Percentiles rank a stretch among this genome's conserved stretches.
phyloP scores from a whole-genome alignment of 2,329 filamentous ascomycete genomes.

The Fonsecaea multimorphosa region DNA sequence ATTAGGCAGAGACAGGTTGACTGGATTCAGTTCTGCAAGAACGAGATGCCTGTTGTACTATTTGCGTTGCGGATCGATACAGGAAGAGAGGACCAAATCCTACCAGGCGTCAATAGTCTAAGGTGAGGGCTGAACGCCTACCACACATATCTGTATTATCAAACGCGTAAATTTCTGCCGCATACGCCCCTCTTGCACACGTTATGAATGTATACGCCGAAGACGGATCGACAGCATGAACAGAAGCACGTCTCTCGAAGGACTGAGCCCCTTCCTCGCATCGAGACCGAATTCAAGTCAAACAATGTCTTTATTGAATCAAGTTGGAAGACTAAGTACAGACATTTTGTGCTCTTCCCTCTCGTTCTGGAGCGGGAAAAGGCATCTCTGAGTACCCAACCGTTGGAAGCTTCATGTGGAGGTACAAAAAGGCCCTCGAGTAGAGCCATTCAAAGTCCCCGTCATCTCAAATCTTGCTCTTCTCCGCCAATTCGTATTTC shows the following conservation, averaged over 20 bases:
- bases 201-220: neutral
- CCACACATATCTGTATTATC: neutral
- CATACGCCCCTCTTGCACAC: no score
- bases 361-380: slow-evolving; percentile 7
- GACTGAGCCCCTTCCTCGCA: neutral
- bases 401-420: slow-evolving; percentile 10
- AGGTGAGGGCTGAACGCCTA: neutral
- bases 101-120: neutral
- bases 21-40: neutral
- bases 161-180: no score
- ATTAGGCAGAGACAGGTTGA: neutral
- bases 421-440: slow-evolving; percentile 12
- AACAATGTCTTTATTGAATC: slow-evolving; percentile 8
- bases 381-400: slow-evolving; percentile 19
- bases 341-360: slow-evolving; percentile 13
- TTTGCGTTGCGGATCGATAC: neutral
- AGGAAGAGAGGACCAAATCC: neutral
- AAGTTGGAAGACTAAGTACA: slow-evolving; percentile 17
- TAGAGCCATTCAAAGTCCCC: slow-evolving; percentile 1
- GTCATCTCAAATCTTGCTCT: slow-evolving; percentile 2
- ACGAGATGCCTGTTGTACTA: neutral
- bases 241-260: neutral
- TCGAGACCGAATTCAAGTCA: neutral
- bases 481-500: neutral
- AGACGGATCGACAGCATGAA: neutral